Evolutionary conservation across 441 rosid species (phyloP), one percentile per base, ranked within the genome.

Genomic region (Geranium incanum): DNA sequence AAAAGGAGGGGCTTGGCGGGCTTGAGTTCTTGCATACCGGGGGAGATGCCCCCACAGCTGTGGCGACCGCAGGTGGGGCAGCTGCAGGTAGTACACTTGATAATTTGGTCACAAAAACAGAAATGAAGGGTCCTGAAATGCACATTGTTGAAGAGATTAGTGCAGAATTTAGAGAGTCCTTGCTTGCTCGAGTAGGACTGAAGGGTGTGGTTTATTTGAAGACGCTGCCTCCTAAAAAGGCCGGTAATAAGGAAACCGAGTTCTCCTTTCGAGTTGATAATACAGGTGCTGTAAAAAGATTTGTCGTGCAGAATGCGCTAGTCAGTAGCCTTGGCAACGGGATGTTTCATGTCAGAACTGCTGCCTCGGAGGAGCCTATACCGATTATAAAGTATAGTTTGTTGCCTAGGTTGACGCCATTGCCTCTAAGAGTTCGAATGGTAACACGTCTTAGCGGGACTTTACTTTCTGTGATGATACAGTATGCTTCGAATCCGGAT

Each of bases 41-140:
- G 59, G 83, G 77, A 70, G 73, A 83, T 19, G 82, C 79, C 65
- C 87, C 81, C 57, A 70, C 81, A 0, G 76, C 83, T 1, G 82
- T 76, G 1, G 74, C 75, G 18, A 75, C 81, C 0, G 81, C 84
- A 0, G 82, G 78, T 13, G 81, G 82, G 72, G 88, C 82, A 68
- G 83, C 78, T 21, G 78, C 80, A 41, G 86, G 79, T 60, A 71
- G 81, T 59, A 78, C 83, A 0, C 86, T 93, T 77, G 97, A 93
- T 78, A 82, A 91, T 81, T 70, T 93, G 52, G 97, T 87, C 74
- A 85, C 84, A 77, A 86, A 80, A 77, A 82, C 87, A 71, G 98
- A 88, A 80, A 91, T 91, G 97, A 93, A 88, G 72, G 95, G 89
- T 71, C 98, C 98, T 5, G 97, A 93, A 78, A 88, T 93, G 96